Percentiles rank a stretch among this genome's conserved stretches.
Evolutionary conservation across 352 stramenopile genomes (phyloP).

Genomic region (Phytophthora pinifolia): DNA sequence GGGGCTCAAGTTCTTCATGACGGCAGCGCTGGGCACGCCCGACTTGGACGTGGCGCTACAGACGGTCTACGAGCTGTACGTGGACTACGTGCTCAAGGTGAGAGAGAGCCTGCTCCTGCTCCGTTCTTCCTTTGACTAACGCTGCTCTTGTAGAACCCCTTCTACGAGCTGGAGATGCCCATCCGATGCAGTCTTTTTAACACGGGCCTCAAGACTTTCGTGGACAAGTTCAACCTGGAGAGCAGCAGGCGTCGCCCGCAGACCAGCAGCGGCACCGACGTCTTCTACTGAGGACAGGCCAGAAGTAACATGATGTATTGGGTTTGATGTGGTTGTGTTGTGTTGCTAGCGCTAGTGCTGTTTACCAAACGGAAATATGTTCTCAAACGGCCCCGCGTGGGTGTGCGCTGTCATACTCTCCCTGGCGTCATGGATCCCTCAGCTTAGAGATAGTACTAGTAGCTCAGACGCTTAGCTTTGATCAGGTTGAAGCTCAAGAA

Average conservation of each 20-base stretch:
- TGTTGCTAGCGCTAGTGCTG: not conserved
- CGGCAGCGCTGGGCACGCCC: slow-evolving; percentile 79
- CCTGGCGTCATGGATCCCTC: too few species aligned
- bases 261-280: slow-evolving; percentile 30
- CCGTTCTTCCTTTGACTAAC: not conserved
- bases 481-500: too few species aligned
- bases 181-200: slow-evolving; percentile 95
- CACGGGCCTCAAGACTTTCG: slow-evolving; percentile 80
- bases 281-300: slow-evolving; percentile 35
- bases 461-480: too few species aligned
- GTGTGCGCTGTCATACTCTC: too few species aligned
- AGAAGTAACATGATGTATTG: slow-evolving; percentile 5
- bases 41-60: slow-evolving; percentile 86
- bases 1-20: slow-evolving; percentile 94
- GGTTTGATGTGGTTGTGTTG: slow-evolving; percentile 2
- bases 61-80: slow-evolving; percentile 93
- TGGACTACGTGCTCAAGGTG: slow-evolving; percentile 95
- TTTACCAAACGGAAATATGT: too few species aligned
- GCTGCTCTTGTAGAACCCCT: slow-evolving; percentile 78
- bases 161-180: slow-evolving; percentile 95
- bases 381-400: too few species aligned
- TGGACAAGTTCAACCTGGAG: slow-evolving; percentile 86
- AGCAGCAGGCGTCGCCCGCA: slow-evolving; percentile 60
- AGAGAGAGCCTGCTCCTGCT: not conserved
- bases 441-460: too few species aligned